Conservation (phyloP, 2,329 filamentous ascomycete genomes). For the Sphaerulina vaccinii region DNA sequence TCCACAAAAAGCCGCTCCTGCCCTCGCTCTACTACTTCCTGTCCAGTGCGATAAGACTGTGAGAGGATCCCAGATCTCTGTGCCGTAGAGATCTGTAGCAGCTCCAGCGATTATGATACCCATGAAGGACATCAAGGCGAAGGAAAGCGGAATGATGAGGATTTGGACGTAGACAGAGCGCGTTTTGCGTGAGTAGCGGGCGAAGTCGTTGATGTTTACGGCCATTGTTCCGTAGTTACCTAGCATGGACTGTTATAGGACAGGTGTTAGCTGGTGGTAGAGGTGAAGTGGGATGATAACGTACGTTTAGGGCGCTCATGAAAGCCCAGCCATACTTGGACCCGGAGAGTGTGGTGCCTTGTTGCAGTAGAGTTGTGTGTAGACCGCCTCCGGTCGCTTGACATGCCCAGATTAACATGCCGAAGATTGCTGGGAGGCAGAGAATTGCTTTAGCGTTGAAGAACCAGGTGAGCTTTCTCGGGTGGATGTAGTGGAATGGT, state of each 20-base stretch:
- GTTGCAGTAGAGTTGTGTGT: constrained; percentile 25
- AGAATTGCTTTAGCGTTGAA: constrained; percentile 27
- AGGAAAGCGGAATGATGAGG: constrained; percentile 29
- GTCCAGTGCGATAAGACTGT: constrained; percentile 29
- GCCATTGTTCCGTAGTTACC: constrained; percentile 29
- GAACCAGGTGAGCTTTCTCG: constrained; percentile 25
- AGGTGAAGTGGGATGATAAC: background rate
- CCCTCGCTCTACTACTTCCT: constrained; percentile 21
- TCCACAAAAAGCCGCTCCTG: constrained; percentile 28
- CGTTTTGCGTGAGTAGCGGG: constrained; percentile 22
- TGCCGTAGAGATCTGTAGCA: constrained; percentile 22
- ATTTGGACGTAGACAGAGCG: constrained; percentile 25
- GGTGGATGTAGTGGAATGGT: constrained; percentile 28
- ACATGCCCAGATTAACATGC: constrained; percentile 23
- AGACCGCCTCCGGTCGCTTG: constrained; percentile 22
- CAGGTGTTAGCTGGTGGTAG: background rate
- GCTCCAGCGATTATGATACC: constrained; percentile 34
- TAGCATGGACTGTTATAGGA: constrained; percentile 22
- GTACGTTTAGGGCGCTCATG: constrained; percentile 33
- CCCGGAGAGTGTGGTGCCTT: constrained; percentile 27
- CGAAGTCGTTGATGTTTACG: constrained; percentile 30
- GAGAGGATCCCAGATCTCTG: constrained; percentile 30
- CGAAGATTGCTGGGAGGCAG: constrained; percentile 25
- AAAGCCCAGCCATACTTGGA: constrained; percentile 32
- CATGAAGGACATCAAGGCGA: constrained; percentile 30